Evolutionary conservation across 495 filamentous ascomycete genomes (phyloP).

Genomic region (Wilcoxina mikolae): DNA sequence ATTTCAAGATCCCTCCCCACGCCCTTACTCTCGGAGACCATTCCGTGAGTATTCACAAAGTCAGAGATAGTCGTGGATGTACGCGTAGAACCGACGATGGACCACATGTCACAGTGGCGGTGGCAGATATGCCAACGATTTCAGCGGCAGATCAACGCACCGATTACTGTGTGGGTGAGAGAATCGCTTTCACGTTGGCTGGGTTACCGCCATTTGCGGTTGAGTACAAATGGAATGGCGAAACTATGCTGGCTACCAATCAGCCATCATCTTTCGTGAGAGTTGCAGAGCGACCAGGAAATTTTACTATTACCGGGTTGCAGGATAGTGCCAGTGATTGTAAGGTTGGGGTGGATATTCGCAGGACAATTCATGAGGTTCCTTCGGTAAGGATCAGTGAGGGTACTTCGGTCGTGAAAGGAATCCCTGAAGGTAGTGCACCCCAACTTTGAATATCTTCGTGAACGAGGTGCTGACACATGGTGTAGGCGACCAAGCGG

Average conservation of each 20-base stretch:
- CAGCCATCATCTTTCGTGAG: slow-evolving; percentile 68
- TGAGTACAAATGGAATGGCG: slow-evolving; percentile 73
- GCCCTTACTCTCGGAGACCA: slow-evolving; percentile 73
- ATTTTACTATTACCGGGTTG: slow-evolving; percentile 72
- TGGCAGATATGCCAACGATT: slow-evolving; percentile 84
- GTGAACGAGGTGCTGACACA: not conserved
- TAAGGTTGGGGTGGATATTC: slow-evolving; percentile 57
- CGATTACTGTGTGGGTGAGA: slow-evolving; percentile 92
- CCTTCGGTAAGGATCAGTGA: slow-evolving; percentile 78
- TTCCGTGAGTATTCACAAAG: slow-evolving; percentile 69
- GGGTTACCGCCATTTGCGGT: slow-evolving; percentile 83
- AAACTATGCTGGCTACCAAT: slow-evolving; percentile 60
- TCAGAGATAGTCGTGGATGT: slow-evolving; percentile 74
- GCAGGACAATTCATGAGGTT: slow-evolving; percentile 75
- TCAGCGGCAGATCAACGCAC: slow-evolving; percentile 58
- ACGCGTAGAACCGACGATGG: slow-evolving; percentile 53
- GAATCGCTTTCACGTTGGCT: slow-evolving; percentile 75
- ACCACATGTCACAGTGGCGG: slow-evolving; percentile 65
- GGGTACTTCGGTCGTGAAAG: slow-evolving; percentile 59
- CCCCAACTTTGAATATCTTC: not conserved
- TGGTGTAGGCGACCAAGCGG: slow-evolving; percentile 55
- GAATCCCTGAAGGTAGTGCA: slow-evolving; percentile 76
- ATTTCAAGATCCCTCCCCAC: slow-evolving; percentile 67
- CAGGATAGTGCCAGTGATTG: slow-evolving; percentile 72
- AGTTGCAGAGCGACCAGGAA: slow-evolving; percentile 76